These are phyloP conservation scores for Ettlia oleoabundans DNA, from an alignment of 139 green algal genomes.

Conservation along the genomic window DNA sequence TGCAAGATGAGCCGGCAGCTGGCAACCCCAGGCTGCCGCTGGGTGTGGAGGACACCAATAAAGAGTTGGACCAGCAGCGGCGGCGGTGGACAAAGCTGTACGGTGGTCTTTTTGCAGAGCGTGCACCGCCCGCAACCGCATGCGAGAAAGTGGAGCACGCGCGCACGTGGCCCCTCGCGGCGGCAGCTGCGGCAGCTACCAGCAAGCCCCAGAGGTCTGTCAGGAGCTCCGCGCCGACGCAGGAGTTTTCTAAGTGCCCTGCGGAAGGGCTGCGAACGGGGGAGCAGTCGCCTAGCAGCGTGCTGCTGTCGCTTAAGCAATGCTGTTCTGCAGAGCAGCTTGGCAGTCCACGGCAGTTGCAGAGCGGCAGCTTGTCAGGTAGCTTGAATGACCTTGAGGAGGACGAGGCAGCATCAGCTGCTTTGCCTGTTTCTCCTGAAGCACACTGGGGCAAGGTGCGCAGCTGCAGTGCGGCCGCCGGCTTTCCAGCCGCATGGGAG, in stretches of 20 bases:
- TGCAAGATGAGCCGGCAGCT: not conserved
- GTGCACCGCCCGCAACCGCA: not conserved
- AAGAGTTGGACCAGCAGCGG: not conserved
- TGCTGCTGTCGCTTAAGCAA: not conserved
- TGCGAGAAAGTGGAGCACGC: too few relatives aligned
- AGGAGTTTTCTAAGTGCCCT: not conserved
- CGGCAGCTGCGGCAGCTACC: too few relatives aligned
- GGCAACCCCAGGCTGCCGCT: not conserved
- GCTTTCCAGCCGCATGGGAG: too few relatives aligned
- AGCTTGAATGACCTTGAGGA: not conserved
- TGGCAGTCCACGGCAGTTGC: too few relatives aligned
- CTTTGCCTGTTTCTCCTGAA: too few relatives aligned
- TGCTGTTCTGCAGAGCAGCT: too few relatives aligned
- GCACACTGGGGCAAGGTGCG: too few relatives aligned
- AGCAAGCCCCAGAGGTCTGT: too few relatives aligned
- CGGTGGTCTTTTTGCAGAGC: not conserved
- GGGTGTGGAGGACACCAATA: not conserved
- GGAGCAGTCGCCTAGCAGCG: slow-evolving; percentile 14
- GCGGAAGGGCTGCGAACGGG: not conserved
- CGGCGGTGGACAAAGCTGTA: slow-evolving; percentile 1
- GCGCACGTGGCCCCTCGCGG: not conserved
- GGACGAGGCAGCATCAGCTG: not conserved
- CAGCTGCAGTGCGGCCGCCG: too few relatives aligned
- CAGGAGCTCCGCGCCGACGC: too few relatives aligned
- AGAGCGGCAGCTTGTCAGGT: too few relatives aligned